A percentile compares a stretch with the other conserved stretches of the same genome.
Evolutionary conservation across 129 eudicot species (phyloP).

Genomic region (Lactuca sativa): DNA sequence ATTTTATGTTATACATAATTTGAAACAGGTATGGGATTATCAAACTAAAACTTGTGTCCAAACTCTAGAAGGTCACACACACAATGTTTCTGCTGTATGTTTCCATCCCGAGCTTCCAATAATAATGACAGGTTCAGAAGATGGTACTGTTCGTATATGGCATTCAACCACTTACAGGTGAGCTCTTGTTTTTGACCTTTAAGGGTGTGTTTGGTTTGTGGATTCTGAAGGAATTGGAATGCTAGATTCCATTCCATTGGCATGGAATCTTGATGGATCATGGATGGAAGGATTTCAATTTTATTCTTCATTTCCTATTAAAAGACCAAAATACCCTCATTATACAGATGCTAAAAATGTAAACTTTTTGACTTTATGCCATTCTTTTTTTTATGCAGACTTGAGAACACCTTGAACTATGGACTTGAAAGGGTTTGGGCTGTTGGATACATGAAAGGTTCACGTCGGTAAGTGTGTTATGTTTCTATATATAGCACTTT

Average conservation of each 20-base stretch:
- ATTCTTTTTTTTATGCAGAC: constrained; percentile 45
- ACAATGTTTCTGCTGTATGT: constrained; percentile 73
- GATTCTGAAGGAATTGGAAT: too few species aligned
- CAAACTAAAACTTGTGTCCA: constrained; percentile 63
- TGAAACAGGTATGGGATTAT: constrained; percentile 73
- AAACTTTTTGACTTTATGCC: constrained; percentile 17
- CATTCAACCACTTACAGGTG: constrained; percentile 92
- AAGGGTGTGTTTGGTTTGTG: neutral
- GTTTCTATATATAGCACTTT: neutral
- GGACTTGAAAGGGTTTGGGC: constrained; percentile 99
- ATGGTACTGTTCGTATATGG: constrained; percentile 96
- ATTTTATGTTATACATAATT: neutral
- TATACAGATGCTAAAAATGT: neutral
- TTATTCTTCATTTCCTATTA: too few species aligned
- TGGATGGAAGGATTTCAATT: too few species aligned
- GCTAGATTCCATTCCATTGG: too few species aligned
- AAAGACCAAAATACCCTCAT: too few species aligned
- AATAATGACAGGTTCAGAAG: constrained; percentile 78
- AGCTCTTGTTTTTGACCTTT: constrained; percentile 9
- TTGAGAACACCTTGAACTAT: constrained; percentile 89
- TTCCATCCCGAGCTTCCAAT: constrained; percentile 80
- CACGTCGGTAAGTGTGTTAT: constrained; percentile 76
- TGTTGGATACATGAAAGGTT: constrained; percentile 85
- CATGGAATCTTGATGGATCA: too few species aligned
- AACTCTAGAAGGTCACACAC: constrained; percentile 79